A percentile compares a stretch with the other conserved stretches of the same genome.
phyloP scores from a whole-genome alignment of 129 eudicot species.

The Logfia minima region DNA sequence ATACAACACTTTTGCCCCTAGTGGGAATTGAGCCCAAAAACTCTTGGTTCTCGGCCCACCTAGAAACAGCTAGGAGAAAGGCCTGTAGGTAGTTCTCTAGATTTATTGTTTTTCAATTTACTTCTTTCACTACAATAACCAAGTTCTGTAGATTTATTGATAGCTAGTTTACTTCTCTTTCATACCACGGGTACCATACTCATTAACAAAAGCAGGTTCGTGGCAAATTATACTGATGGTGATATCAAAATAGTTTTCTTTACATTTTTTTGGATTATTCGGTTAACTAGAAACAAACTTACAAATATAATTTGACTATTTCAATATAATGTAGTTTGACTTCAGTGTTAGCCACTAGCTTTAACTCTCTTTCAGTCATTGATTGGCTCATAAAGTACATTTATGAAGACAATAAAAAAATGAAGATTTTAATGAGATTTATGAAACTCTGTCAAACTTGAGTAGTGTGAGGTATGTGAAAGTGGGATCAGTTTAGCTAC shows the following conservation, averaged over 20 bases:
- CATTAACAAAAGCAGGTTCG: constrained; percentile 8
- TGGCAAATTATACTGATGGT: neutral
- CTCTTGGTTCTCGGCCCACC: neutral
- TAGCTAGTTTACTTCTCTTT: neutral
- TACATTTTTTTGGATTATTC: neutral
- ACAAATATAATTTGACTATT: neutral
- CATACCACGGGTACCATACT: neutral
- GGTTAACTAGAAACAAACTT: neutral
- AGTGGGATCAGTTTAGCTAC: neutral
- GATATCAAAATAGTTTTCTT: neutral
- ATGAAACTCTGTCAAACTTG: neutral
- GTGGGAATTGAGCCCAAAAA: neutral
- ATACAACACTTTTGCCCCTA: neutral
- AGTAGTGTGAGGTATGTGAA: neutral
- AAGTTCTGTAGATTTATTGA: neutral
- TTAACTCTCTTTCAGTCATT: neutral
- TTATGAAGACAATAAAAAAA: too few species aligned
- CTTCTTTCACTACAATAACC: neutral
- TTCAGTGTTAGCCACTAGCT: neutral
- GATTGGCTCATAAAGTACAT: neutral
- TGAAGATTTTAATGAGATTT: neutral
- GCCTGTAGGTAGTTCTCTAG: neutral
- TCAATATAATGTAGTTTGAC: neutral
- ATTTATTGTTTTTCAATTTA: too few species aligned
- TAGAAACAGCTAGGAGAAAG: neutral